These are phyloP conservation scores for Monosporascus sp. DNA, from an alignment of 2,329 filamentous ascomycete genomes.

Conservation along the genomic window DNA sequence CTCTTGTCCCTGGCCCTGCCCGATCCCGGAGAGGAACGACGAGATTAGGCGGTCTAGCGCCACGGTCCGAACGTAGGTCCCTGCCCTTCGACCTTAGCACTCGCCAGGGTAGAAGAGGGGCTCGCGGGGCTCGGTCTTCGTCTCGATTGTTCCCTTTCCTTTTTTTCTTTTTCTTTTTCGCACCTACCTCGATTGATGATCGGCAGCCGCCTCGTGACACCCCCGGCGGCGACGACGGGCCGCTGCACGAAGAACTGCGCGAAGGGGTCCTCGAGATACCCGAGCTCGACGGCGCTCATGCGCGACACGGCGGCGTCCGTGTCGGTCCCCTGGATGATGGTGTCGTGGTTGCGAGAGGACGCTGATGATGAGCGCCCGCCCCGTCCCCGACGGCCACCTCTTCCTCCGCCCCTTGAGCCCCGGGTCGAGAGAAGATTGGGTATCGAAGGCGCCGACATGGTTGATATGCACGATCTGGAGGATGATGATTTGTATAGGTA, in stretches of 20 bases:
- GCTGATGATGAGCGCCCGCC: slow-evolving; percentile 14
- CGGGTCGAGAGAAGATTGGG: slow-evolving; percentile 67
- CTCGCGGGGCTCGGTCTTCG: not conserved
- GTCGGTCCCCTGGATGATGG: slow-evolving; percentile 81
- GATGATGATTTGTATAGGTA: slow-evolving; percentile 6
- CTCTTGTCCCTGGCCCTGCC: slow-evolving; percentile 20
- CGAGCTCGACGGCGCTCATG: slow-evolving; percentile 78
- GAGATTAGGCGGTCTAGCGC: slow-evolving; percentile 75
- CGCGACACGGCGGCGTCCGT: slow-evolving; percentile 85
- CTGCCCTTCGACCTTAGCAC: slow-evolving; percentile 38
- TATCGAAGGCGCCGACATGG: slow-evolving; percentile 68
- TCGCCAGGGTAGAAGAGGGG: slow-evolving; percentile 9
- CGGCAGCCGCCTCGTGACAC: slow-evolving; percentile 60
- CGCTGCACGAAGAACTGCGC: slow-evolving; percentile 62
- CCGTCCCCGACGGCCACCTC: slow-evolving; percentile 25
- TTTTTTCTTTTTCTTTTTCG: too few species aligned
- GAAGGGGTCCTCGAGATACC: slow-evolving; percentile 80
- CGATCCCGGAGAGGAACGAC: slow-evolving; percentile 54
- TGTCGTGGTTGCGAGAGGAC: slow-evolving; percentile 50
- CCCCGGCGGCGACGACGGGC: slow-evolving; percentile 30
- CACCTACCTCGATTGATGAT: slow-evolving; percentile 85
- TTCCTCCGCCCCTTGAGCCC: slow-evolving; percentile 40
- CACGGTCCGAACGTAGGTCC: slow-evolving; percentile 85
- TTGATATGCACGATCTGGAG: slow-evolving; percentile 4
- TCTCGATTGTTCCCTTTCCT: too few species aligned